These are phyloP conservation scores for Chlamydomonas eustigma DNA, from an alignment of 139 green algal species.

Conservation along the genomic window DNA sequence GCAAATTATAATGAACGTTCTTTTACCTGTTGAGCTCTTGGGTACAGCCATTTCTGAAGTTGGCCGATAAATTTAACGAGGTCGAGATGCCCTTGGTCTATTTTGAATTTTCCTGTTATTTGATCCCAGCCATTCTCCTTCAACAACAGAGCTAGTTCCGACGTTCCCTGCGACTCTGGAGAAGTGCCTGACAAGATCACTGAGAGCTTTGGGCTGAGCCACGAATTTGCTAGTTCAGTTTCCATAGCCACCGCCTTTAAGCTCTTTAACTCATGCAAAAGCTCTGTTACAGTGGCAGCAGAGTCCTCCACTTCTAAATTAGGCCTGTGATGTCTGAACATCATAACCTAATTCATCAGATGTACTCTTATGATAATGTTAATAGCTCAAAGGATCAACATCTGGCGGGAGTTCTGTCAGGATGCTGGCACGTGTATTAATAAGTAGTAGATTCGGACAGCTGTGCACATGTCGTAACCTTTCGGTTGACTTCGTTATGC, in stretches of 20 bases:
- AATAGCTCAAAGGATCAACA: too few relatives aligned
- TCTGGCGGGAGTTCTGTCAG: too few relatives aligned
- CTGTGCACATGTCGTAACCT: too few relatives aligned
- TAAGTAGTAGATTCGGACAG: too few relatives aligned
- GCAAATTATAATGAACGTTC: too few relatives aligned
- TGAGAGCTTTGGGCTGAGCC: conserved; percentile 12
- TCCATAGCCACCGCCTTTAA: conserved; percentile 22
- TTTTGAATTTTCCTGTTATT: conserved; percentile 1
- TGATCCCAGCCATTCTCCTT: neutral
- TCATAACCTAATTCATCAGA: too few relatives aligned
- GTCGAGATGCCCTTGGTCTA: neutral
- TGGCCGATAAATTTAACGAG: neutral
- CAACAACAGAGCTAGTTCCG: neutral
- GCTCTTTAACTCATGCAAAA: neutral
- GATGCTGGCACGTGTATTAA: too few relatives aligned
- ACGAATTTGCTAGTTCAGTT: conserved; percentile 3
- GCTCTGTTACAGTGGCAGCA: conserved; percentile 6
- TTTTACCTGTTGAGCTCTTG: conserved; percentile 2
- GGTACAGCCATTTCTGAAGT: neutral
- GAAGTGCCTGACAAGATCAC: neutral
- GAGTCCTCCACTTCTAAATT: too few relatives aligned
- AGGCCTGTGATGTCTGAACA: too few relatives aligned
- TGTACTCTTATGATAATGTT: too few relatives aligned
- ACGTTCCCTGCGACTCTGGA: neutral
- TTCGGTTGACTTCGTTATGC: too few relatives aligned